Base-by-base conservation (phyloP, 202 grass and related monocot species). In the Schoenoplectus tabernaemontani region DNA sequence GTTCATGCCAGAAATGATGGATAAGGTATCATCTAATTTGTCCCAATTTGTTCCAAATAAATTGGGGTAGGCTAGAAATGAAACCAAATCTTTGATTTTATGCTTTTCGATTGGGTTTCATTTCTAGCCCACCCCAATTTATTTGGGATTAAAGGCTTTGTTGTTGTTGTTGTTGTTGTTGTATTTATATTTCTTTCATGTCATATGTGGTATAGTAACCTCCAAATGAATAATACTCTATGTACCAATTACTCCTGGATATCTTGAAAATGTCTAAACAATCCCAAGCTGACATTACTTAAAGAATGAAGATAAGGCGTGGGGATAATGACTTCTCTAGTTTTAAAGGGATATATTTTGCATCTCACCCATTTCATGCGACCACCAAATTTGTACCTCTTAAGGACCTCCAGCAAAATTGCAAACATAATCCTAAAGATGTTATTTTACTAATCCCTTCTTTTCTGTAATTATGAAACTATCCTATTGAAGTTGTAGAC, bases 1-100 rank as follows among this genome's bases (percentile, higher is more conserved):
- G 59, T 87, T 96, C 79, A 92, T 96, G 90, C 90, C 83, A 63
- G 85, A 89, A 81, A 93, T 88, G 85, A 93, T 89, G 88, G 85
- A 91, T 34, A 97, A 91, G 90, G 87, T 89, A 64, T 63, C 41
- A 26, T 20, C 48, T 48, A 19, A 17, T 13, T 77, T 19, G 2
- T 61, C 38, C 39, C 57, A n/a, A 26, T 39, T 81, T 51, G 36
- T 80, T 44, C n/a, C n/a, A n/a, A n/a, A n/a, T n/a, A n/a, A n/a
- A n/a, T n/a, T n/a, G n/a, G n/a, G n/a, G n/a, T n/a, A n/a, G n/a
- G n/a, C n/a, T n/a, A n/a, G n/a, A n/a, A n/a, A n/a, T n/a, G n/a
- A n/a, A n/a, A n/a, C n/a, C n/a, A n/a, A n/a, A n/a, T n/a, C n/a
- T n/a, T n/a, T n/a, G n/a, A n/a, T n/a, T n/a, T n/a, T n/a, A n/a